Percentiles rank a stretch among this genome's conserved stretches.
Evolutionary conservation across 2,329 filamentous ascomycete genomes (phyloP).

Genomic region (Escovopsis weberi): DNA sequence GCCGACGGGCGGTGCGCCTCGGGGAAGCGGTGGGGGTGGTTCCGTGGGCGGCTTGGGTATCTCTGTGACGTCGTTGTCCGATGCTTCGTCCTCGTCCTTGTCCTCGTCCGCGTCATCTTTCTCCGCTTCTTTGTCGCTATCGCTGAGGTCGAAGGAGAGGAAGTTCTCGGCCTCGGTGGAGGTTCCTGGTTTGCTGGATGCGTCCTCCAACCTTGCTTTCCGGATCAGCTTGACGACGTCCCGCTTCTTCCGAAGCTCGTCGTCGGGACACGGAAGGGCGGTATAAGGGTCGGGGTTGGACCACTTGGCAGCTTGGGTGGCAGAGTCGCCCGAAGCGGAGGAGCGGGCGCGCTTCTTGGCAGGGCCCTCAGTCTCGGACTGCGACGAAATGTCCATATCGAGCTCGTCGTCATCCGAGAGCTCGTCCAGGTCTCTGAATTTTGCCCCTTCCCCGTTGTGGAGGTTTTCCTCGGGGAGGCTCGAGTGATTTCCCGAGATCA

Average conservation of each 20-base stretch:
- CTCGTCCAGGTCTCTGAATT: constrained; percentile 40
- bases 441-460: constrained; percentile 30
- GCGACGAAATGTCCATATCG: constrained; percentile 45
- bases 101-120: constrained; percentile 8
- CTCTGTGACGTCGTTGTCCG: constrained; percentile 8
- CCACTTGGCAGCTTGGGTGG: constrained; percentile 56
- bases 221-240: constrained; percentile 86
- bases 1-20: constrained; percentile 7
- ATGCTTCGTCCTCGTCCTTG: background rate
- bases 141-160: constrained; percentile 66
- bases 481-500: constrained; percentile 30
- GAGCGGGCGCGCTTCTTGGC: constrained; percentile 22
- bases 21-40: constrained; percentile 10
- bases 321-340: constrained; percentile 16
- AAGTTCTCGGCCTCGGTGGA: constrained; percentile 62
- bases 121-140: constrained; percentile 30
- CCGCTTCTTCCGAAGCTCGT: constrained; percentile 57
- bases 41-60: constrained; percentile 7
- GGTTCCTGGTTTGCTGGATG: constrained; percentile 30
- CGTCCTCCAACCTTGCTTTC: constrained; percentile 60
- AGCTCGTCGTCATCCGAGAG: constrained; percentile 49
- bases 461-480: constrained; percentile 31
- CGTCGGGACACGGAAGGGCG: constrained; percentile 65
- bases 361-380: constrained; percentile 22
- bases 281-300: constrained; percentile 95